Evolutionary conservation across 768 basidiomycete genomes (phyloP), one percentile per base, ranked within the genome.

Genomic region (Xerocomellus amylosporus): DNA sequence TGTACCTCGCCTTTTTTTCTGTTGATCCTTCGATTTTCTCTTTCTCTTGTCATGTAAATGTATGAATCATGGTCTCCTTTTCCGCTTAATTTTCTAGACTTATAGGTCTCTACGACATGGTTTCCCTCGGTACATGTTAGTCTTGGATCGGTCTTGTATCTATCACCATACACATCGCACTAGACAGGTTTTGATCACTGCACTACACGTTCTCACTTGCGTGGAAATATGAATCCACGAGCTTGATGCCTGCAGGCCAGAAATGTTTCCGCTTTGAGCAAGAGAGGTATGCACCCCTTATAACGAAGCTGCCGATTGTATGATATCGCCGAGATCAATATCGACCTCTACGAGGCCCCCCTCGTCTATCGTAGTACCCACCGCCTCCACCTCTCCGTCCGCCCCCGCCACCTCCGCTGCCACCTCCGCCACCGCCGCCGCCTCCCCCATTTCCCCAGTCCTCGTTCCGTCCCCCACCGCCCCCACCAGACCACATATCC

Each of bases 401-500:
- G 4, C 59, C 51, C 3, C 50, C 33, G 13, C 31, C 31, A 10
- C 31, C 30, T 9, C 30, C 24, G 4, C 24, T 4, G 2, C 24
- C 26, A 6, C 4, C 26, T 1, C 28, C 19, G 0, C 47, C 20
- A 2, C 61, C 72, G n/a, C 63, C 62, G 8, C 73, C 73, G 6
- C 69, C 70, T n/a, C 70, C 72, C 14, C 68, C 63, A 39, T 71
- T 59, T 48, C 68, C 71, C 65, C 75, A 75, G 0, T 77, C 76
- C 19, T 77, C 76, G 33, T 55, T 66, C 19, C 67, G 60, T 36
- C 66, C 66, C 5, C 67, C 67, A 0, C 53, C 56, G 0, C 73
- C 74, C 1, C 66, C 72, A 4, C 64, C 64, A 4, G 74, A 69
- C 64, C 76, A 78, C 67, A 79, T 73, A 31, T 86, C 83, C 37